Conservation (phyloP, 1,284 basidiomycete genomes). For the Trichosporon sp. region DNA sequence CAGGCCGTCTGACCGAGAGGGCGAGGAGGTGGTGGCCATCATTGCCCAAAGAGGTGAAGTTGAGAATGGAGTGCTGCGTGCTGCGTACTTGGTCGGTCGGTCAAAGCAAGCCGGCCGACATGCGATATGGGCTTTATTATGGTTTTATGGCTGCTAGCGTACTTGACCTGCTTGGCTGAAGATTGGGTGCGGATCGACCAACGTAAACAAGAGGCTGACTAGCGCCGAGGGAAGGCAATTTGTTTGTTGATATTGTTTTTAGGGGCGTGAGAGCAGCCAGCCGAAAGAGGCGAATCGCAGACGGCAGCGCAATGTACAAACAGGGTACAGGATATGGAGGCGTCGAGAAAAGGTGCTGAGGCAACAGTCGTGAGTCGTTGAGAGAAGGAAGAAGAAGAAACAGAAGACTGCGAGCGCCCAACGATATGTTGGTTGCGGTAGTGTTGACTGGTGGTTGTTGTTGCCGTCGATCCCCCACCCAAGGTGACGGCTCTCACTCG, state of each 20-base stretch:
- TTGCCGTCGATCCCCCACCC: too few relatives aligned
- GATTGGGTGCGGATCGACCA: neutral
- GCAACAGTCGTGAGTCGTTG: neutral
- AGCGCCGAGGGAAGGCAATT: neutral
- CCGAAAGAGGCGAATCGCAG: neutral
- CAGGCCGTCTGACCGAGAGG: neutral
- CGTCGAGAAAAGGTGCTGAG: neutral
- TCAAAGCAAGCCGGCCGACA: too few relatives aligned
- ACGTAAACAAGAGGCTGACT: neutral
- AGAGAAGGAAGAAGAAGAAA: neutral
- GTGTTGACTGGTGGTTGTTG: neutral
- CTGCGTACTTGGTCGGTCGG: too few relatives aligned
- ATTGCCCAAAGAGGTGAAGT: neutral
- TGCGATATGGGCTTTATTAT: neutral
- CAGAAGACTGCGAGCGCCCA: too few relatives aligned
- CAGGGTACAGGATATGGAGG: neutral
- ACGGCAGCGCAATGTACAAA: neutral
- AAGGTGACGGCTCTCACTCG: neutral
- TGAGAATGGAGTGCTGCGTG: neutral
- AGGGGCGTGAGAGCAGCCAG: neutral
- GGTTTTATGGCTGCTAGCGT: neutral
- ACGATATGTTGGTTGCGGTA: neutral
- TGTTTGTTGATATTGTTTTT: neutral
- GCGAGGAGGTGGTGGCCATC: neutral
- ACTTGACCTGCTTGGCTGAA: neutral